These are phyloP conservation scores for Aspergillus tamarii DNA, from an alignment of 2,329 filamentous ascomycete species.

Conservation along the genomic window DNA sequence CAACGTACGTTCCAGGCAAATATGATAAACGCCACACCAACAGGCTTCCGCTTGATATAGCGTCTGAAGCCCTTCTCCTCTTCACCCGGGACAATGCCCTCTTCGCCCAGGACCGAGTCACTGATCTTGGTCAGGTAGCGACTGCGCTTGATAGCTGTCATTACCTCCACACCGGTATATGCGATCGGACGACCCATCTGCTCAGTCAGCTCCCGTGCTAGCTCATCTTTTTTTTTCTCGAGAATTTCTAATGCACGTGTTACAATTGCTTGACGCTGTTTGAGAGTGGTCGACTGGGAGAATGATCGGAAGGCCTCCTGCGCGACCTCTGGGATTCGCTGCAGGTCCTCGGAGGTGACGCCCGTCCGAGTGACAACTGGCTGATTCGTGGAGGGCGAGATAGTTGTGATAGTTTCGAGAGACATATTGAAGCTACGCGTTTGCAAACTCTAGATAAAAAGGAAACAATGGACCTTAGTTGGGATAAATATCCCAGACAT, in stretches of 20 bases:
- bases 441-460: neutral
- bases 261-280: conserved; percentile 78
- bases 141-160: conserved; percentile 81
- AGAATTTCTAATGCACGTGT: conserved; percentile 76
- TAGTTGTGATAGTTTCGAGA: conserved; percentile 68
- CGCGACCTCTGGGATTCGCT: conserved; percentile 71
- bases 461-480: neutral
- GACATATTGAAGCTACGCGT: conserved; percentile 43
- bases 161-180: conserved; percentile 80
- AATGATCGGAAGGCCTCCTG: conserved; percentile 76
- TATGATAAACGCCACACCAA: conserved; percentile 84
- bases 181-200: conserved; percentile 95
- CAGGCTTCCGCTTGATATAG: conserved; percentile 84
- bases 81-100: conserved; percentile 59
- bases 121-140: conserved; percentile 86
- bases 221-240: conserved; percentile 71
- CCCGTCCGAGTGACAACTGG: conserved; percentile 79
- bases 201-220: conserved; percentile 82
- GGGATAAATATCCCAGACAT: neutral
- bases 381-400: conserved; percentile 88
- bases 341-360: conserved; percentile 70
- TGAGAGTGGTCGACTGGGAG: conserved; percentile 74
- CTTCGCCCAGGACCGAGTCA: conserved; percentile 70
- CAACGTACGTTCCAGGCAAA: conserved; percentile 92
- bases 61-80: conserved; percentile 83